These are phyloP conservation scores for Auricularia heimuer DNA, from an alignment of 768 basidiomycete species.

Conservation along the genomic window DNA sequence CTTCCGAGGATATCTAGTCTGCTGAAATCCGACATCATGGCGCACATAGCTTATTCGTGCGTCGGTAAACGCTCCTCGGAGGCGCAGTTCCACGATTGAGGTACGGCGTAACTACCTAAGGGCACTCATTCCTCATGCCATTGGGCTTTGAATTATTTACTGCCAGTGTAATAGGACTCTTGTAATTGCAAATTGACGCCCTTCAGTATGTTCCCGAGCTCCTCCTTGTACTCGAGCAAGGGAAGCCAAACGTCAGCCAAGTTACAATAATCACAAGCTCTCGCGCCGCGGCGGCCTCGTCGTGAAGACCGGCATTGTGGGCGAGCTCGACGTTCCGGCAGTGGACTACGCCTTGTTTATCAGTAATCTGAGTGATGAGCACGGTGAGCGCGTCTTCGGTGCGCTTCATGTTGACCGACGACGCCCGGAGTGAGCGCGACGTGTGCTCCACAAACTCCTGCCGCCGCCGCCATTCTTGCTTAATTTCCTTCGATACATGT, in stretches of 20 bases:
- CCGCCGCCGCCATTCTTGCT: too few relatives aligned
- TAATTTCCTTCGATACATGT: too few relatives aligned
- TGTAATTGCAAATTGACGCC: conserved; percentile 44
- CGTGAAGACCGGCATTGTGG: conserved; percentile 42
- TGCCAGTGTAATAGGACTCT: conserved; percentile 55
- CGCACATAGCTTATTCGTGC: conserved; percentile 46
- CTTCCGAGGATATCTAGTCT: too few relatives aligned
- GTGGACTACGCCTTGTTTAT: conserved; percentile 55
- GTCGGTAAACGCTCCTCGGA: conserved; percentile 35
- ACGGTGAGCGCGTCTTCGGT: conserved; percentile 44
- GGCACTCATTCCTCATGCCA: conserved; percentile 2
- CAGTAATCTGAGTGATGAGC: neutral
- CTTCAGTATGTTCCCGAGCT: conserved; percentile 30
- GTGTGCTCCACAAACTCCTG: too few relatives aligned
- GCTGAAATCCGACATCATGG: conserved; percentile 37
- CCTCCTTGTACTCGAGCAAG: conserved; percentile 45
- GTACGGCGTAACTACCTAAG: conserved; percentile 38
- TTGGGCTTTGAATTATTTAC: conserved; percentile 61
- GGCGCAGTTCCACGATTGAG: too few relatives aligned
- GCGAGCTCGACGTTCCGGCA: conserved; percentile 56
- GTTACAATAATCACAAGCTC: conserved; percentile 46
- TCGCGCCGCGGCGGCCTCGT: conserved; percentile 51
- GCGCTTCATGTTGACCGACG: neutral
- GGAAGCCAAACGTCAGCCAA: conserved; percentile 67
- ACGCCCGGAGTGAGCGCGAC: neutral